phyloP scores from a whole-genome alignment of 345 rosid genomes.

The Gossypium herbaceum region DNA sequence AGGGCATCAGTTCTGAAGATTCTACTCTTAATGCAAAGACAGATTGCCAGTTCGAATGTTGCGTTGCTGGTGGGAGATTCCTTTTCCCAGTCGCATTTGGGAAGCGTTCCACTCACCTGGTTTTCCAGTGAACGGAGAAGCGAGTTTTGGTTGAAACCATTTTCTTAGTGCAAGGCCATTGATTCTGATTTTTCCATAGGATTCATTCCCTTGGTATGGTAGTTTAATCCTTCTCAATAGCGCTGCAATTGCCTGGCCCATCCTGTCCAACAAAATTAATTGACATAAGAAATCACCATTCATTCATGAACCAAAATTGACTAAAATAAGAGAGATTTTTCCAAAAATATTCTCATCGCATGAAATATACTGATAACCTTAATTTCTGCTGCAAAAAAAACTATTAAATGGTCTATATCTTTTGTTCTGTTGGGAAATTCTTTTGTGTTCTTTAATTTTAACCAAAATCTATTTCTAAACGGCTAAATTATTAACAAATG shows the following conservation, averaged over 20 bases:
- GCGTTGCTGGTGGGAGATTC: constrained; percentile 70
- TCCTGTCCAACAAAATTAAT: constrained; percentile 41
- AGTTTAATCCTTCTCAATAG: constrained; percentile 69
- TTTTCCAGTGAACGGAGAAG: constrained; percentile 57
- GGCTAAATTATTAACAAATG: background rate
- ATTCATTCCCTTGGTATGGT: constrained; percentile 71
- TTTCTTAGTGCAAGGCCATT: constrained; percentile 65
- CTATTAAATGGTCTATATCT: background rate
- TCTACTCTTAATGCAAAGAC: constrained; percentile 42
- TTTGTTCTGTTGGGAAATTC: background rate
- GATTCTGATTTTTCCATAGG: constrained; percentile 63
- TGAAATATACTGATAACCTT: background rate
- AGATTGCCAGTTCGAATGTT: constrained; percentile 62
- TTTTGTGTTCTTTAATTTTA: background rate
- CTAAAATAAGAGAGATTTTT: background rate
- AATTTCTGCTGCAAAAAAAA: constrained; percentile 1
- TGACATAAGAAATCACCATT: background rate
- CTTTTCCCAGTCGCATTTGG: constrained; percentile 51
- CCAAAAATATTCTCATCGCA: background rate
- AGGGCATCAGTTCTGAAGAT: background rate
- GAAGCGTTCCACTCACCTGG: constrained; percentile 53
- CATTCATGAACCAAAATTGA: background rate
- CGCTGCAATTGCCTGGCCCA: constrained; percentile 55
- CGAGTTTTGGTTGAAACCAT: constrained; percentile 83
- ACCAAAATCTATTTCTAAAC: background rate